These are phyloP conservation scores for Thozetella sp. DNA, from an alignment of 495 filamentous ascomycete genomes.

Conservation along the genomic window DNA sequence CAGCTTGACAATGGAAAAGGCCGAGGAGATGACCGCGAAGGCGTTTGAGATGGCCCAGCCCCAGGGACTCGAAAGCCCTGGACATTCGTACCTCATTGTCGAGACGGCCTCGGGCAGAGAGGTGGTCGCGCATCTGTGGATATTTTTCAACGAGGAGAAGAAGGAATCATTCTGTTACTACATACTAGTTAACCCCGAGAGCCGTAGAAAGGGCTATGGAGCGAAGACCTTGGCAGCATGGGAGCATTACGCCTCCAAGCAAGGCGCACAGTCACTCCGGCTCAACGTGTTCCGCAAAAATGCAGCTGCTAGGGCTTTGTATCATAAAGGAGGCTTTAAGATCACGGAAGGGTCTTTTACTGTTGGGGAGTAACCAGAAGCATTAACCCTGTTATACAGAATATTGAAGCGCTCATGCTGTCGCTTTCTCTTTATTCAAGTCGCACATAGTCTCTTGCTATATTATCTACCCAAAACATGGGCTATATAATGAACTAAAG, in stretches of 20 bases:
- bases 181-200: background rate
- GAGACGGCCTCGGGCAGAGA: background rate
- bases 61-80: background rate
- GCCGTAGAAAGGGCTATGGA: background rate
- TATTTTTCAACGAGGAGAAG: background rate
- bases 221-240: background rate
- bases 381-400: no score
- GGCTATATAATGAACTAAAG: no score
- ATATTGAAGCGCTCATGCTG: no score
- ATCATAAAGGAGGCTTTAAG: background rate
- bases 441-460: no score
- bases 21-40: background rate
- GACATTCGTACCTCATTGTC: background rate
- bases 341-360: background rate
- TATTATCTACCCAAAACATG: no score
- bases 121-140: background rate
- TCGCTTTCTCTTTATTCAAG: no score
- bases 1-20: background rate
- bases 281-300: background rate
- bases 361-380: background rate
- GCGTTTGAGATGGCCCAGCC: background rate
- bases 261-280: background rate
- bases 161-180: background rate
- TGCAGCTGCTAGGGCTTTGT: background rate
- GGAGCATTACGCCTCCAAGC: background rate